Base-by-base conservation (phyloP, 1,284 basidiomycete species). In the Austroboletus rostrupii region DNA sequence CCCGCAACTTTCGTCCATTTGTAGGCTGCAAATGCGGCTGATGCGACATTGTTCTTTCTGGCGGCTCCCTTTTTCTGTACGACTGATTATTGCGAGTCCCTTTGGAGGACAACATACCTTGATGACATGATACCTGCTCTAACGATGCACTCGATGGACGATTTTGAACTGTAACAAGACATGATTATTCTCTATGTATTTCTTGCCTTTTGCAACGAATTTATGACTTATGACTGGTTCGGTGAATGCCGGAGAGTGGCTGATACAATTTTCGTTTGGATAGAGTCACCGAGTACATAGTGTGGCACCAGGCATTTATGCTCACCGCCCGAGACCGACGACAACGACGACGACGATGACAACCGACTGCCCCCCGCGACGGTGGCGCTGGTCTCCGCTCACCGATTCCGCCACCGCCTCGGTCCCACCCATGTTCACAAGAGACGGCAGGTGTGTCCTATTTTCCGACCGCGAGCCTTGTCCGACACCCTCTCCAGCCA, bases 351-450 rank as follows among this genome's bases (percentile, higher is more conserved):
- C 57, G 53, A 20, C 45, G 43, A 53, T 36, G 48, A 33, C 43
- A 6, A 45, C 45, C 47, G 50, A 46, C 52, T 49, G 47, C 48
- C 4, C 52, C n/a, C 43, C 50, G 2, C 62, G 69, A 53, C 58
- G 70, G 49, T 90, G 87, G 87, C 71, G 78, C 49, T 91, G 88
- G 88, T 72, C 75, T 50, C 76, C 78, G 39, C 72, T 95, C 47
- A 85, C 88, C 35, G 86, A 90, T 66, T 78, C 82, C 28, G 78
- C 79, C 53, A 76, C 82, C 26, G 87, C 80, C 54, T 76, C 73
- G 49, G 77, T 81, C 42, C 78, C 88, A 9, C 84, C 89, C 37
- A 71, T 92, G 51, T 92, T 92, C 69, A 91, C 90, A 29, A 85
- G 78, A 64, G 92, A 96, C 69, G 89, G 89, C 69, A 85, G 83